phyloP scores from a whole-genome alignment of 169 alveolate genomes.

The Besnoitia besnoiti region DNA sequence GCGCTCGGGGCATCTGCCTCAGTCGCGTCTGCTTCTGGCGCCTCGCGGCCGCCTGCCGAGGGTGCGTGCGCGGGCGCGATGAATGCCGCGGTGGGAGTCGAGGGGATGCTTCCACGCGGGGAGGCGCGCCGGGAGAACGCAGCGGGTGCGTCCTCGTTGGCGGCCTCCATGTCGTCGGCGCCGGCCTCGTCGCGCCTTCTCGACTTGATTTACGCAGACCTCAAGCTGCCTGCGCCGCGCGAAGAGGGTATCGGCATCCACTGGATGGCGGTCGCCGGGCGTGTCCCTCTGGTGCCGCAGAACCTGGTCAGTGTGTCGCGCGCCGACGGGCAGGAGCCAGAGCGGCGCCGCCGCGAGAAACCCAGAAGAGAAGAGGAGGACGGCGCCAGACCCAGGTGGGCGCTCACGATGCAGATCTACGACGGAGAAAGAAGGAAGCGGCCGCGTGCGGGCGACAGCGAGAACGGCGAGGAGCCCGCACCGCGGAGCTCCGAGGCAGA shows the following conservation, averaged over 20 bases:
- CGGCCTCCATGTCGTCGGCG: neutral
- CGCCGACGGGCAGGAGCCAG: neutral
- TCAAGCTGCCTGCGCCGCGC: neutral
- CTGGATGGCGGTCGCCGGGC: conserved; percentile 1
- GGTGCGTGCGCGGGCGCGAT: neutral
- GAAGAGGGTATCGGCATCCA: neutral
- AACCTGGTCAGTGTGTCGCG: neutral
- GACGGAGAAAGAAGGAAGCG: neutral
- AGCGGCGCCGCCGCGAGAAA: neutral
- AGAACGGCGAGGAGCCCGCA: neutral
- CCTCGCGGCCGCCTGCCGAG: neutral
- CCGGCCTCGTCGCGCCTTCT: neutral
- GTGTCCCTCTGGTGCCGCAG: neutral
- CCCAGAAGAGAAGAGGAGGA: neutral
- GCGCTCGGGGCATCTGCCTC: neutral
- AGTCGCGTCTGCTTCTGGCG: neutral
- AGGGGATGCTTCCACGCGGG: neutral
- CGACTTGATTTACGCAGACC: neutral
- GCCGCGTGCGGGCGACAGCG: neutral
- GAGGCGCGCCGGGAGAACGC: neutral
- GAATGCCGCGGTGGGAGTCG: neutral
- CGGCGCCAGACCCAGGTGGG: neutral
- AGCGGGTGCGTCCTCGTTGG: neutral
- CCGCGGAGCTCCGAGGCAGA: neutral
- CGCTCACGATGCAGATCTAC: neutral